Evolutionary conservation across 2,329 filamentous ascomycete genomes (phyloP).

Genomic region (Reticulascus tulasneorum): DNA sequence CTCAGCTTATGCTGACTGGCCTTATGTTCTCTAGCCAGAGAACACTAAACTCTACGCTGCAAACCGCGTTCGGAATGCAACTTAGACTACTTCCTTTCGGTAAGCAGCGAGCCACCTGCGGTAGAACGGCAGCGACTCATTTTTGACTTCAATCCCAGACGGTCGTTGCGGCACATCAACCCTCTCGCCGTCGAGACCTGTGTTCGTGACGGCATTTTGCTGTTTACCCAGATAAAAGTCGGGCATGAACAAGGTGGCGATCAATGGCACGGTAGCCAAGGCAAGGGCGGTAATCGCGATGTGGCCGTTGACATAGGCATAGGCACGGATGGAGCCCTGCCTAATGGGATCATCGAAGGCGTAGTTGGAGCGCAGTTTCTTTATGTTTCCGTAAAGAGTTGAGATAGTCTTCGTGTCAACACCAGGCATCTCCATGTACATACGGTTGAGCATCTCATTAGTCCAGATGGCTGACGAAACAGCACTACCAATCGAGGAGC

Average conservation of each 20-base stretch:
- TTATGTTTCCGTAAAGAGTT: slow-evolving; percentile 31
- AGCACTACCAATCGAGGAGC: slow-evolving; percentile 32
- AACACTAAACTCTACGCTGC: too few relatives aligned
- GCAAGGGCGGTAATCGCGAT: slow-evolving; percentile 27
- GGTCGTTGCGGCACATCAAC: slow-evolving; percentile 19
- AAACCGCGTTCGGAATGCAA: too few relatives aligned
- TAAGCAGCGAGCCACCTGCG: slow-evolving; percentile 7
- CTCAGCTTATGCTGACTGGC: too few relatives aligned
- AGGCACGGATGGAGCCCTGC: slow-evolving; percentile 32
- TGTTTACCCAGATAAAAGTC: slow-evolving; percentile 33
- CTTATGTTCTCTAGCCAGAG: too few relatives aligned
- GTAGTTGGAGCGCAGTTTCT: slow-evolving; percentile 26
- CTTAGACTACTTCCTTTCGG: too few relatives aligned
- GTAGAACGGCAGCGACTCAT: slow-evolving; percentile 5
- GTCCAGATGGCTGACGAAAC: slow-evolving; percentile 34
- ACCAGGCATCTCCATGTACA: slow-evolving; percentile 25
- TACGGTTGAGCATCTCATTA: slow-evolving; percentile 29
- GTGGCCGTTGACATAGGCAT: slow-evolving; percentile 28
- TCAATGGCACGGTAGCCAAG: slow-evolving; percentile 25
- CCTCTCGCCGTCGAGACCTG: slow-evolving; percentile 24
- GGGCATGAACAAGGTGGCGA: slow-evolving; percentile 36
- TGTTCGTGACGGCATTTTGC: slow-evolving; percentile 30
- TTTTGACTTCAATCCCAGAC: background rate
- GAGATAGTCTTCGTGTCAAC: slow-evolving; percentile 19
- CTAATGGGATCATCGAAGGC: slow-evolving; percentile 28